These are phyloP conservation scores for Acacia melanoxylon DNA, from an alignment of 306 rosid species.

Conservation along the genomic window DNA sequence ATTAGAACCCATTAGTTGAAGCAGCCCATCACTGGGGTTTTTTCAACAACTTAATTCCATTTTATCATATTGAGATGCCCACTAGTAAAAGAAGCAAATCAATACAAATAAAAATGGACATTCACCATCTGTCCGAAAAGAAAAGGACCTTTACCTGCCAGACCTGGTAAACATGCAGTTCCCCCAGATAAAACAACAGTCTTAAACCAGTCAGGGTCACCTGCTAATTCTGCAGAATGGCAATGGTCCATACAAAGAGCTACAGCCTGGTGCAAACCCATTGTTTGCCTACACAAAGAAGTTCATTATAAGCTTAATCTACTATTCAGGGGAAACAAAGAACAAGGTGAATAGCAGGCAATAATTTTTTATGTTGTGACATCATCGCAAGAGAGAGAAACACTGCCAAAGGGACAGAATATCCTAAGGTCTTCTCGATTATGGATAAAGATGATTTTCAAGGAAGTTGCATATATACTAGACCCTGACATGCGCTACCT, in stretches of 20 bases:
- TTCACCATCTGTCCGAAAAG: slow-evolving; percentile 34
- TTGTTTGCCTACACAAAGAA: slow-evolving; percentile 60
- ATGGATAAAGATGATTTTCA: not conserved
- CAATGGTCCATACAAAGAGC: slow-evolving; percentile 88
- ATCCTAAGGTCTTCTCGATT: not conserved
- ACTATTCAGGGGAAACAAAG: slow-evolving; percentile 8
- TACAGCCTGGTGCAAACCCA: slow-evolving; percentile 90
- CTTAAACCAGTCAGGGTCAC: slow-evolving; percentile 74
- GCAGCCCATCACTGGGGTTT: not conserved
- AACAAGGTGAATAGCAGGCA: slow-evolving; percentile 2
- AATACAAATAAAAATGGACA: not conserved
- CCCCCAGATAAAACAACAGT: slow-evolving; percentile 84
- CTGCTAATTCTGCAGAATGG: slow-evolving; percentile 60
- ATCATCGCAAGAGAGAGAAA: not conserved
- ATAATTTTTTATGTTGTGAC: not conserved
- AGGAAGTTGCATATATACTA: not conserved
- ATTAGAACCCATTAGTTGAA: slow-evolving; percentile 9
- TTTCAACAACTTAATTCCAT: not conserved
- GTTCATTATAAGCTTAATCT: slow-evolving; percentile 17
- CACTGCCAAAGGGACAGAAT: not conserved
- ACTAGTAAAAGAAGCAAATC: not conserved
- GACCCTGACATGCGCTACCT: not conserved
- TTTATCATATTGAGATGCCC: slow-evolving; percentile 12
- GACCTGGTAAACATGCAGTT: slow-evolving; percentile 84
- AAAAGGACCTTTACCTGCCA: slow-evolving; percentile 58